Percentiles rank a stretch among this genome's conserved stretches.
phyloP scores from a whole-genome alignment of 2,329 filamentous ascomycete species.

The Cryphonectria japonica region DNA sequence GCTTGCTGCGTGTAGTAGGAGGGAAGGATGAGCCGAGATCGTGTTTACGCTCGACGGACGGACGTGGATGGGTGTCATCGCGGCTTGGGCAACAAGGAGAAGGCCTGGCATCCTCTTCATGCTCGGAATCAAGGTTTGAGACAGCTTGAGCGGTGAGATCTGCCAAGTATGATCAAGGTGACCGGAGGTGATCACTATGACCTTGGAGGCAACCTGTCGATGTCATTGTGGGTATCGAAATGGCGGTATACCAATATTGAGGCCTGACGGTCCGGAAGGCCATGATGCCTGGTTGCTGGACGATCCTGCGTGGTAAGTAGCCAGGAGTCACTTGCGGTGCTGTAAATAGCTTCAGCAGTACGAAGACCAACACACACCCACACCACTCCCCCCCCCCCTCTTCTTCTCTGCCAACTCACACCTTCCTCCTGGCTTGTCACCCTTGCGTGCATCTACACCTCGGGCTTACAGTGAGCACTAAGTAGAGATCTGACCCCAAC shows the following conservation, averaged over 20 bases:
- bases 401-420: not conserved
- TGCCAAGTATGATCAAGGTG: slow-evolving; percentile 4
- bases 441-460: slow-evolving; percentile 12
- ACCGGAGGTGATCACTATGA: not conserved
- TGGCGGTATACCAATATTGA: not conserved
- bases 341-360: slow-evolving; percentile 9
- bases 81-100: not conserved
- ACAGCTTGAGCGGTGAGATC: slow-evolving; percentile 1
- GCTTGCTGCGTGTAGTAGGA: not conserved
- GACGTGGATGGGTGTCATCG: not conserved
- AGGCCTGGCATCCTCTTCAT: not conserved
- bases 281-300: not conserved
- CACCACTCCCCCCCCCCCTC: not conserved
- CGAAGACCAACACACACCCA: not conserved
- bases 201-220: not conserved
- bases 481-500: not conserved
- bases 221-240: slow-evolving; percentile 8
- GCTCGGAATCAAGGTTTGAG: not conserved
- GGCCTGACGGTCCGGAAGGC: not conserved
- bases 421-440: not conserved
- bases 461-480: slow-evolving; percentile 20
- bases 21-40: not conserved
- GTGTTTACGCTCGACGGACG: not conserved
- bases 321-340: not conserved
- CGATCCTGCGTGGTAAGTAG: not conserved